Evolutionary conservation across 192 early-diverging fungal genomes (phyloP).

Genomic region (Anaeromyces robustus): DNA sequence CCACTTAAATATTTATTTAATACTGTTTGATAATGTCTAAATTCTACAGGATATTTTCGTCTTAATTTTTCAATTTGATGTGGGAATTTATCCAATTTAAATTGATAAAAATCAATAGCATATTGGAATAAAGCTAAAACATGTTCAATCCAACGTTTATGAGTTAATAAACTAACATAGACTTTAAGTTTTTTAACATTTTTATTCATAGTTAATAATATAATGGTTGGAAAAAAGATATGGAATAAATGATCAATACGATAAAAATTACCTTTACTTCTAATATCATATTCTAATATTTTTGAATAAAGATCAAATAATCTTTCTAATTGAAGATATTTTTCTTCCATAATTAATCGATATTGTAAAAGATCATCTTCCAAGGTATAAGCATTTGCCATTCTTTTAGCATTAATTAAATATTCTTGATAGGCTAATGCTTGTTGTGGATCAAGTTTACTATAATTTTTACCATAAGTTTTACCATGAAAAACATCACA

Average conservation of each 20-base stretch:
- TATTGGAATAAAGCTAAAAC: not conserved
- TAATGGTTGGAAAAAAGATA: not conserved
- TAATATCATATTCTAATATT: not conserved
- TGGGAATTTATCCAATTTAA: not conserved
- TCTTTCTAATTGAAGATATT: not conserved
- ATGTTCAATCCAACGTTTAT: not conserved
- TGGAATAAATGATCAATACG: not conserved
- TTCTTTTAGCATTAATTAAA: not conserved
- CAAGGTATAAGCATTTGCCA: not conserved
- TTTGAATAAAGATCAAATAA: not conserved
- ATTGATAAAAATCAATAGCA: not conserved
- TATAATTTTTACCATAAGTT: not conserved
- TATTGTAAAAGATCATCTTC: not conserved
- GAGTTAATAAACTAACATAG: not conserved
- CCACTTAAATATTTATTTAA: not conserved
- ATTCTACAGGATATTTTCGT: not conserved
- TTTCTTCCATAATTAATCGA: not conserved
- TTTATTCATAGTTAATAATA: not conserved
- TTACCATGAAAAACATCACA: not conserved
- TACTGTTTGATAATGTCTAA: not conserved
- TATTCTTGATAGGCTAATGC: not conserved
- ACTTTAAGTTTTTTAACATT: not conserved
- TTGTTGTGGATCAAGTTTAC: not conserved
- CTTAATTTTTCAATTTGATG: not conserved
- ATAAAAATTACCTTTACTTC: not conserved